Conservation (phyloP, 257 asterid species). For the Coffea eugenioides region DNA sequence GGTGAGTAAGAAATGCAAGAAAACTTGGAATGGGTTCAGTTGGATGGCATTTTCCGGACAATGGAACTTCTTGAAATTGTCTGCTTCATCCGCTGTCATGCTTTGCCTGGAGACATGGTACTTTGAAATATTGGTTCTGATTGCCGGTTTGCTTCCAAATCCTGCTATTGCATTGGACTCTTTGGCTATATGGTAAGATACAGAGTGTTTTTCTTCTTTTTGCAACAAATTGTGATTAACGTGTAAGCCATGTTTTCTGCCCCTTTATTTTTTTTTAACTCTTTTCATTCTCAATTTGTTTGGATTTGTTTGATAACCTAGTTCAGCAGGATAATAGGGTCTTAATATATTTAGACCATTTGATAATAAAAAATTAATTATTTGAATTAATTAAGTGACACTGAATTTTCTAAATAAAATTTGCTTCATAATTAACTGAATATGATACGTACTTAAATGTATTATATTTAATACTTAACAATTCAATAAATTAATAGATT, state of each 20-base stretch:
- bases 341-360: too few species aligned
- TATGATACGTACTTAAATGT: too few species aligned
- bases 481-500: too few species aligned
- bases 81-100: slow-evolving; percentile 27
- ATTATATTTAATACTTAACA: too few species aligned
- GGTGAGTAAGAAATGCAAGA: slow-evolving; percentile 16
- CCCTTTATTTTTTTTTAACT: neutral
- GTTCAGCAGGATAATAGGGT: too few species aligned
- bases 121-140: slow-evolving; percentile 10
- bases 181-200: slow-evolving; percentile 19
- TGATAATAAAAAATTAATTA: too few species aligned
- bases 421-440: too few species aligned
- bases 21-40: slow-evolving; percentile 28
- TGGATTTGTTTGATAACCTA: too few species aligned
- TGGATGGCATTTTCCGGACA: slow-evolving; percentile 23
- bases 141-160: slow-evolving; percentile 27
- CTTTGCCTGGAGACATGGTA: slow-evolving; percentile 32
- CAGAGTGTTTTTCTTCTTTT: neutral
- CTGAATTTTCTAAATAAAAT: too few species aligned
- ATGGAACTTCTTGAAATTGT: slow-evolving; percentile 25
- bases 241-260: neutral
- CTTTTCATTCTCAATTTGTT: neutral
- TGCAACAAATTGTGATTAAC: neutral
- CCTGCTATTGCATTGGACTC: slow-evolving; percentile 23
- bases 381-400: too few species aligned